Evolutionary conservation across 306 rosid species (phyloP).

Genomic region (Ziziphus jujuba): DNA sequence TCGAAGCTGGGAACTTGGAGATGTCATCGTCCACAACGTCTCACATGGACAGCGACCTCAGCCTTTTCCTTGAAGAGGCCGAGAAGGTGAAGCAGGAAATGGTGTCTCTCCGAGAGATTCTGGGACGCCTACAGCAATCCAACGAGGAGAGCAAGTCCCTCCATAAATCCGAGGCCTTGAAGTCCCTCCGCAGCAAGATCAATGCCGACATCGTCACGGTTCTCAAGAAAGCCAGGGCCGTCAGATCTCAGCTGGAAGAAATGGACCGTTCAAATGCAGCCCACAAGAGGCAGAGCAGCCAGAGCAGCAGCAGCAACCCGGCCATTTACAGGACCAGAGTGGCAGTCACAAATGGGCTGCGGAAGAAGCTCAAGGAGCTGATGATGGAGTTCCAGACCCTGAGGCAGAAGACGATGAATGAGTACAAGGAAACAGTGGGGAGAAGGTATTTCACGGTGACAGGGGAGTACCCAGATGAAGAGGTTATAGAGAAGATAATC

Average conservation of each 20-base stretch:
- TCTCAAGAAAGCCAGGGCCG: constrained; percentile 54
- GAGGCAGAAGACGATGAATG: constrained; percentile 80
- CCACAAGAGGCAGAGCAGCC: constrained; percentile 42
- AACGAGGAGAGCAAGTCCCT: constrained; percentile 72
- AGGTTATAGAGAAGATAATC: constrained; percentile 79
- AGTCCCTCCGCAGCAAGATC: constrained; percentile 47
- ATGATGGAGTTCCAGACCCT: constrained; percentile 88
- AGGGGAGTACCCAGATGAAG: constrained; percentile 73
- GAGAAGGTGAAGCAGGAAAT: constrained; percentile 77
- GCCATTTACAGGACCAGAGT: constrained; percentile 71
- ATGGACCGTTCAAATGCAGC: constrained; percentile 80
- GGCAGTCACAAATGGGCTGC: constrained; percentile 69
- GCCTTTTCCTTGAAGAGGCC: constrained; percentile 68
- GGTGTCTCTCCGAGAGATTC: constrained; percentile 44
- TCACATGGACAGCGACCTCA: constrained; percentile 53
- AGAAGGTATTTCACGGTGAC: constrained; percentile 76
- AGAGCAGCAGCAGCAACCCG: constrained; percentile 42
- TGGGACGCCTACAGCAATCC: constrained; percentile 50
- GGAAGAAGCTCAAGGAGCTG: constrained; percentile 74
- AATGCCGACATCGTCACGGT: constrained; percentile 54
- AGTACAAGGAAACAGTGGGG: constrained; percentile 79
- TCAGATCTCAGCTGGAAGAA: constrained; percentile 59
- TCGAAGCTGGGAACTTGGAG: constrained; percentile 69
- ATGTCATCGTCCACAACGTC: constrained; percentile 34
- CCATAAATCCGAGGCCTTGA: constrained; percentile 64